Percentiles rank a stretch among this genome's conserved stretches.
Evolutionary conservation across 495 filamentous ascomycete genomes (phyloP).

Genomic region (Chaetomium cochliodes): DNA sequence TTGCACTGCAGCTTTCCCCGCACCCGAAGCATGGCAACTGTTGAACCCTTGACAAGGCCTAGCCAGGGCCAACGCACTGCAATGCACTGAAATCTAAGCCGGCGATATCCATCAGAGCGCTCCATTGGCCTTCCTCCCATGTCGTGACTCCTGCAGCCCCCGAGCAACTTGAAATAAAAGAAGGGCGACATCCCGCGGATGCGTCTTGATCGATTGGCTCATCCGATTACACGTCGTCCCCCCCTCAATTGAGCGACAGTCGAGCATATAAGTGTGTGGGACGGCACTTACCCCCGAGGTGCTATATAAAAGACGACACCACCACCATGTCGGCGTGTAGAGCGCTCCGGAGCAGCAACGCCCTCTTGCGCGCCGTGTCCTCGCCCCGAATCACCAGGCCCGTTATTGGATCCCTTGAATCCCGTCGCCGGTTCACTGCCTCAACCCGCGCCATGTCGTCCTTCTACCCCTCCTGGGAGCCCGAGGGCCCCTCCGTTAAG

Average conservation of each 20-base stretch:
- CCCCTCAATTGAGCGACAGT: conserved; percentile 4
- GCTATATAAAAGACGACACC: conserved; percentile 4
- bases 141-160: not conserved
- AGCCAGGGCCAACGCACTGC: conserved; percentile 4
- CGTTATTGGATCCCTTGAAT: conserved; percentile 15
- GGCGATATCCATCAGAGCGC: conserved; percentile 21
- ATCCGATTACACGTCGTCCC: not conserved
- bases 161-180: not conserved
- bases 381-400: conserved; percentile 1
- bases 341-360: conserved; percentile 20
- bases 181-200: not conserved
- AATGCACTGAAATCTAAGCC: conserved; percentile 24
- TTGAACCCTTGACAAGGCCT: not conserved
- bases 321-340: conserved; percentile 24
- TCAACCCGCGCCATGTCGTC: conserved; percentile 43
- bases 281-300: not conserved
- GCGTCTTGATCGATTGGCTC: not conserved
- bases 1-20: conserved; percentile 19
- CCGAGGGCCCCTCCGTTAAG: conserved; percentile 66
- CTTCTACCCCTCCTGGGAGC: conserved; percentile 69
- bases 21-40: conserved; percentile 12
- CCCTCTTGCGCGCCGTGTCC: conserved; percentile 17
- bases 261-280: too few relatives aligned
- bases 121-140: conserved; percentile 6
- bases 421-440: conserved; percentile 31